phyloP scores from a whole-genome alignment of 768 basidiomycete genomes.

The Auricularia auricula-judae region DNA sequence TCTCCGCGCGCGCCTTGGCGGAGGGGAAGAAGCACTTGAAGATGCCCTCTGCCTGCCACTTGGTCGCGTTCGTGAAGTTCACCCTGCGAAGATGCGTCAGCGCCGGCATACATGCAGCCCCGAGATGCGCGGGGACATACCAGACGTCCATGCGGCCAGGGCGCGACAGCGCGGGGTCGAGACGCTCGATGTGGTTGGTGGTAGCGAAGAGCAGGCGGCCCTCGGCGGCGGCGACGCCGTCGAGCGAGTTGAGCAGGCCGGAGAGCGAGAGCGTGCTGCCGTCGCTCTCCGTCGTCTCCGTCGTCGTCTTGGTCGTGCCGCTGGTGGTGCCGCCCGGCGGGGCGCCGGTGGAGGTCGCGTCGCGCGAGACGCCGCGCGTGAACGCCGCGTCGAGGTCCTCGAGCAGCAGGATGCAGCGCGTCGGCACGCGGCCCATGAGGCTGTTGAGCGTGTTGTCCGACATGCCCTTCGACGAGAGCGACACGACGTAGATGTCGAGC shows the following conservation, averaged over 20 bases:
- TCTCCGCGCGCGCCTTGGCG: constrained; percentile 26
- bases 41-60: constrained; percentile 87
- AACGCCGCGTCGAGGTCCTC: constrained; percentile 88
- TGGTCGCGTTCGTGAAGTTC: constrained; percentile 82
- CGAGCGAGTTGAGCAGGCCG: constrained; percentile 75
- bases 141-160: constrained; percentile 90
- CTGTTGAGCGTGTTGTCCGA: constrained; percentile 81
- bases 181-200: constrained; percentile 87
- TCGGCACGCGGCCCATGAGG: constrained; percentile 81
- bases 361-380: constrained; percentile 78
- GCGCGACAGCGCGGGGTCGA: constrained; percentile 80
- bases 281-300: constrained; percentile 37
- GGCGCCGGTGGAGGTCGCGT: constrained; percentile 63
- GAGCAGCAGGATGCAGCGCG: constrained; percentile 83
- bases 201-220: constrained; percentile 85
- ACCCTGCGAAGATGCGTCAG: constrained; percentile 16
- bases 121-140: constrained; percentile 20
- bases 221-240: constrained; percentile 77
- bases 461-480: constrained; percentile 83
- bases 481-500: constrained; percentile 86
- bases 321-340: constrained; percentile 36
- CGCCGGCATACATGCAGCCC: neutral
- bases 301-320: constrained; percentile 17
- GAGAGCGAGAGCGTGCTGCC: constrained; percentile 79
- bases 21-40: constrained; percentile 92